Evolutionary conservation across 2,329 filamentous ascomycete species (phyloP), one percentile per base, ranked within the genome.

Genomic region (Stagonosporopsis cucurbitacearum): DNA sequence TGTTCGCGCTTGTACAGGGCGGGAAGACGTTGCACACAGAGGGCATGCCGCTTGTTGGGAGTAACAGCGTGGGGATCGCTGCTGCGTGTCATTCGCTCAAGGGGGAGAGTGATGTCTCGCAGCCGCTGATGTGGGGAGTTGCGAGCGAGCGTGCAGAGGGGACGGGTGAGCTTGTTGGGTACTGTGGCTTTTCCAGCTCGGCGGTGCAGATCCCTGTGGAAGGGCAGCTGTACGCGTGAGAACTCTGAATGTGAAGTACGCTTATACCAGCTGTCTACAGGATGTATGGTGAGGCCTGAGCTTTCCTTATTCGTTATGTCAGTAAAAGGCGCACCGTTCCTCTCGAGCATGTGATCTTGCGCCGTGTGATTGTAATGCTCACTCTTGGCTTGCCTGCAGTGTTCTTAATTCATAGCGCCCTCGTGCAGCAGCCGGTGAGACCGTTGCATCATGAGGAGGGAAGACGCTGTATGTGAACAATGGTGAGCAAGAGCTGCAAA

Each of bases 41-140:
- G 59, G 28, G 28, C 3, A 93, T 92, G 58, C 90, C 90, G 75
- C 91, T 93, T 80, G 92, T 89, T 22, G 88, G 89, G 60, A 93
- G 80, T 77, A 88, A 87, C 20, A 93, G 64, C 52, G 39, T 54
- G 19, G 61, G 59, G 4, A 67, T 66, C n/a, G 48, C 49, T 15
- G 61, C 65, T 3, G 61, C 61, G 4, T 66, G 63, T 36, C 59
- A 66, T 52, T 11, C 36, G 30, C 33, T 33, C 4, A 26, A 23
- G 4, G 49, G 54, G 0, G 41, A 50, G 11, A 23, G 33, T 6
- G 44, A 58, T 30, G 51, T 48, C n/a, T 25, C 32, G 12, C 19
- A 36, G 28, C 43, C 54, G n/a, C 15, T 63, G 8, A 52, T 60
- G 52, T 63, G 60, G 58, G 60, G 58, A 3, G 13, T n/a, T 32